A percentile compares a stretch with the other conserved stretches of the same genome.
These are phyloP conservation scores for Plenodomus tracheiphilus DNA, from an alignment of 2,329 filamentous ascomycete species.

Conservation along the genomic window DNA sequence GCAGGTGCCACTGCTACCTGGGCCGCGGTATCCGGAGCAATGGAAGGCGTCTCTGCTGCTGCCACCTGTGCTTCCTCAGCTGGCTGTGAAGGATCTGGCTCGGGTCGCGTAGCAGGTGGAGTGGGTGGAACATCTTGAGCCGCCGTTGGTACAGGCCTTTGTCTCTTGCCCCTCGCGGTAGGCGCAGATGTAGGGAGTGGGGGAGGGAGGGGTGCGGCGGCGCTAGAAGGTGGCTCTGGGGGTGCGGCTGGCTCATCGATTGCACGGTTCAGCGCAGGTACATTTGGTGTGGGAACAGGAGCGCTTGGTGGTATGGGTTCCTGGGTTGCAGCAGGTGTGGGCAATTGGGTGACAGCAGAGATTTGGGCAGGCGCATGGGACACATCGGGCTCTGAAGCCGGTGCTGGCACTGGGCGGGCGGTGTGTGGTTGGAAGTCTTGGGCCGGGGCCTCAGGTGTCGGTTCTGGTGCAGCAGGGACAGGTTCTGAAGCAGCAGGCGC, in stretches of 20 bases:
- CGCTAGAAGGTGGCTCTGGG: background rate
- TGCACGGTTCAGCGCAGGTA: background rate
- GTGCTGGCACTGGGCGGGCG: background rate
- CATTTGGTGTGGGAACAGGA: background rate
- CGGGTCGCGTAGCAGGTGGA: background rate
- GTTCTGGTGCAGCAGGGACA: background rate
- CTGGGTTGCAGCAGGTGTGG: constrained; percentile 32
- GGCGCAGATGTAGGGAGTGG: constrained; percentile 2
- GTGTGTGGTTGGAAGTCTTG: constrained; percentile 16
- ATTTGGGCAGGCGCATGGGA: constrained; percentile 15
- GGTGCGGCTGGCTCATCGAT: background rate
- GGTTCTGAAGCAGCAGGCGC: background rate
- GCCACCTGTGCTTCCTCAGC: background rate
- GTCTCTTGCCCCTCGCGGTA: background rate
- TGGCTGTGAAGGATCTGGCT: background rate
- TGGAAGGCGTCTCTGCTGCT: background rate
- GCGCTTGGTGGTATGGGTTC: constrained; percentile 11
- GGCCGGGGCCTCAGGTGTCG: constrained; percentile 9
- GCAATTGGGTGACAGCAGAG: constrained; percentile 17
- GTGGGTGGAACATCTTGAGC: background rate
- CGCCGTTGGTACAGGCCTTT: constrained; percentile 1
- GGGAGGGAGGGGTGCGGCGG: background rate
- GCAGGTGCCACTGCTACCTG: background rate
- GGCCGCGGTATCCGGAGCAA: background rate
- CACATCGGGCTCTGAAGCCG: constrained; percentile 5